Evolutionary conservation across 148 eudicot genomes (phyloP), one percentile per base, ranked within the genome.

Genomic region (Nepenthes mirabilis): DNA sequence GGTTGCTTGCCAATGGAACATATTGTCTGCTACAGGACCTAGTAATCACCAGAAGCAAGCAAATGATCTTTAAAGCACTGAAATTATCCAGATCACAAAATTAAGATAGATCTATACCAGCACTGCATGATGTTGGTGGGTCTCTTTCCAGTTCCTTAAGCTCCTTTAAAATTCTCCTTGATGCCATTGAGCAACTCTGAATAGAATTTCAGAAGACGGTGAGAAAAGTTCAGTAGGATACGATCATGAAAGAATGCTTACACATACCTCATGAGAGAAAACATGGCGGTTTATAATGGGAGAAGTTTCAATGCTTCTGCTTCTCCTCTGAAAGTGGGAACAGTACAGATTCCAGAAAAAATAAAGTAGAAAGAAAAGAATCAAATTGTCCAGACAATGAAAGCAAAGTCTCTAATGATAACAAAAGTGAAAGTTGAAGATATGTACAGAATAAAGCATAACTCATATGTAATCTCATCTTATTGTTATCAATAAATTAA

Each of bases 71-170:
- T 34, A 33, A 1, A 32, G 23, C 11, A 43, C 12, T 0, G 9
- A 55, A 65, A 14, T 2, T 2, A 11, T 56, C 6, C 1, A n/a
- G 13, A 8, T 7, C 8, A 35, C 36, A 9, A 34, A 52, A 55
- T 14, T 5, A 47, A 68, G 11, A 5, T 6, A 37, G 1, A 43
- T 14, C 34, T 6, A 34, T 2, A 80, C 91, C 91, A 63, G 91
- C 91, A 55, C 91, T 85, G 78, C 91, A 85, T 34, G 91, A 85
- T 56, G 82, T 69, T 43, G 91, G 91, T 0, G 91, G 91, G 68
- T 85, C 91, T 72, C 87, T 73, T 69, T 82, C 87, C 57, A 84
- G 79, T 53, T 84, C 90, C 75, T 79, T 82, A 33, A 85, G 82
- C 75, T 85, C 91, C 75, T 82, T 85, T 61, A 77, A 49, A 65